Evolutionary conservation across 768 basidiomycete genomes (phyloP), one percentile per base, ranked within the genome.

Genomic region (Lactarius indigo): DNA sequence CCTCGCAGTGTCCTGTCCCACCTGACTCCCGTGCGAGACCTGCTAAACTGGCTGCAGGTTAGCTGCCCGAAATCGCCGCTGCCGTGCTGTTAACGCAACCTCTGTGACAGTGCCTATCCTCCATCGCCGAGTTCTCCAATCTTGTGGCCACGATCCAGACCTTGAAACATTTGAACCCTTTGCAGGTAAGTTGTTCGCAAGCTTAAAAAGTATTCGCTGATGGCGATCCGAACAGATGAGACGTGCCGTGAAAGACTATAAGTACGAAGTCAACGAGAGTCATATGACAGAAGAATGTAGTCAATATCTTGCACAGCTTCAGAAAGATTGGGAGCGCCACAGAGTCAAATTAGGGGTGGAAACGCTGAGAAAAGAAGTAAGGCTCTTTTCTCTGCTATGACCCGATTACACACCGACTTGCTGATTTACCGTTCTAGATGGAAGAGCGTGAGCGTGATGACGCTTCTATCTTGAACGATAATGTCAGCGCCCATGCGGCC

Each of bases 251-350:
- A 87, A 90, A 56, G 96, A 98, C 74, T 94, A 94, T 78, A 91
- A 86, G 74, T 97, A 92, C 74, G 96, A 99, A 78, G 90, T 98
- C 58, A 90, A 89, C 74, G 97, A 99, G 76, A 83, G 87, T 1
- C 84, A 83, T 67, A 97, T 99, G 93, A 91, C 88, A 3, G 95
- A 98, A 28, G 97, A 99, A 75, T 98, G 96, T 74, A 82, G 86
- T 44, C 93, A 97, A 78, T 98, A 98, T 72, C 84, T 98, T 31
- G 90, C 87, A 3, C 96, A 98, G 72, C 80, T 99, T 10, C 96
- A 98, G 78, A 96, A 93, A 74, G 96, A 98, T 74, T 99, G 96
- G 96, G 96, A 99, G 76, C 81, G 92, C 64, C 90, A 93, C 75
- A 83, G 94, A 54, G 87, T 96, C 37, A 91, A 93, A 74, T 79